Evolutionary conservation across 2,329 filamentous ascomycete genomes (phyloP).

Genomic region (Celoporthe dispersa): DNA sequence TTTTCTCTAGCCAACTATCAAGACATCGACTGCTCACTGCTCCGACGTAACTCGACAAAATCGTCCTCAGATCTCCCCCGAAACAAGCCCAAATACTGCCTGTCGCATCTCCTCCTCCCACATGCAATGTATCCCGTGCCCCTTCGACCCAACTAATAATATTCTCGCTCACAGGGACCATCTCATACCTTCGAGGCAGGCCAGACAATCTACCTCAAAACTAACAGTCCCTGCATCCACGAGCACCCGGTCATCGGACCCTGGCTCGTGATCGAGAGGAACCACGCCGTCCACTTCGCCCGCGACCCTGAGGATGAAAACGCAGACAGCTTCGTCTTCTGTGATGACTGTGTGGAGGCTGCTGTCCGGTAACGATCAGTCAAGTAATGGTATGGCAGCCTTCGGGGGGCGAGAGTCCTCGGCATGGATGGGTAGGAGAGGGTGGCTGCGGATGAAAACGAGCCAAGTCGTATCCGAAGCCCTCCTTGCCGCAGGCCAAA

Average conservation of each 20-base stretch:
- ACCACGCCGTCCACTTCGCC: slow-evolving; percentile 6
- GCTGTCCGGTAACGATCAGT: neutral
- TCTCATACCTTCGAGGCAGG: neutral
- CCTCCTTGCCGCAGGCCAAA: too few relatives aligned
- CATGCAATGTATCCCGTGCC: too few relatives aligned
- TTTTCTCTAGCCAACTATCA: neutral
- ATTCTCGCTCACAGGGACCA: neutral
- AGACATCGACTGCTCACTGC: neutral
- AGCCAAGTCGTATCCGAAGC: neutral
- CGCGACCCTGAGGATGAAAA: neutral
- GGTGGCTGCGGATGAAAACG: neutral
- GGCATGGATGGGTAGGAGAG: neutral
- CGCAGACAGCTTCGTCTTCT: neutral
- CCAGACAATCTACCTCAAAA: slow-evolving; percentile 5
- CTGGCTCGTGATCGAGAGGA: slow-evolving; percentile 4
- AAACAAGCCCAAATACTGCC: neutral
- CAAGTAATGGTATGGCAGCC: neutral
- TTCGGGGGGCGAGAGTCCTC: neutral
- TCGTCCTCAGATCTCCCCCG: neutral
- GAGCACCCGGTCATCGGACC: neutral
- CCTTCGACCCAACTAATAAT: neutral
- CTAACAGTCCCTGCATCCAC: neutral
- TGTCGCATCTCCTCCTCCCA: neutral
- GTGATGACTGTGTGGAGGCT: neutral
- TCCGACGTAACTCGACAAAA: neutral